phyloP scores from a whole-genome alignment of 192 early-diverging fungal genomes.

The Blastocladiella britannica region DNA sequence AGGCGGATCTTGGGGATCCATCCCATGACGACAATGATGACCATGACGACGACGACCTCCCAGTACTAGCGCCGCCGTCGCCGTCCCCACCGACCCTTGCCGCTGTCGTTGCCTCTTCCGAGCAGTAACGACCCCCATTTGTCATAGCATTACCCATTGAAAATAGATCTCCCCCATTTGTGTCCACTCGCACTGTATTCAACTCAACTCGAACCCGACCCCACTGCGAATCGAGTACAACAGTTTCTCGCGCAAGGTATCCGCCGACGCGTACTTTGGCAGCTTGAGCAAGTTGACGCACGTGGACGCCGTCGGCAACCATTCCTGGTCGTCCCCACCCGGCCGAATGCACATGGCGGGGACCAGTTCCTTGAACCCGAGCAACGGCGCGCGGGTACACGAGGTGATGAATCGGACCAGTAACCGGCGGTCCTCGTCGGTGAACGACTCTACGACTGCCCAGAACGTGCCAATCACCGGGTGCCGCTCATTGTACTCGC shows the following conservation, averaged over 20 bases:
- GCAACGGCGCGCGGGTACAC: conserved; percentile 68
- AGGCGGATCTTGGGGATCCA: too few species aligned
- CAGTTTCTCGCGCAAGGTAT: conserved; percentile 45
- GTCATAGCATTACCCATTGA: too few species aligned
- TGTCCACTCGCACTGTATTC: conserved; percentile 3
- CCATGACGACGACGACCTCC: too few species aligned
- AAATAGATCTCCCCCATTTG: conserved; percentile 1
- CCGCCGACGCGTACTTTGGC: conserved; percentile 43
- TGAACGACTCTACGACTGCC: conserved; percentile 37
- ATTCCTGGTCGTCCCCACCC: conserved; percentile 39
- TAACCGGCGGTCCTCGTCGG: conserved; percentile 31
- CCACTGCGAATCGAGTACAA: conserved; percentile 64
- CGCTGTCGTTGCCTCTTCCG: too few species aligned
- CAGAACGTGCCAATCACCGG: conserved; percentile 61
- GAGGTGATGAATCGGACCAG: conserved; percentile 81
- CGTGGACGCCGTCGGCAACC: conserved; percentile 61
- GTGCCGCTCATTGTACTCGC: conserved; percentile 45
- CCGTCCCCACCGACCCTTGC: too few species aligned
- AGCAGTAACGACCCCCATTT: too few species aligned
- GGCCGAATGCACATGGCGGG: conserved; percentile 51
- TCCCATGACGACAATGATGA: too few species aligned
- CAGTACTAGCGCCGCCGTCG: too few species aligned
- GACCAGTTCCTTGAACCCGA: conserved; percentile 63
- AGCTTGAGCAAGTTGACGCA: conserved; percentile 85
- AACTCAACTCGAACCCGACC: conserved; percentile 81